Base-by-base conservation (phyloP, 2,329 filamentous ascomycete genomes). In the Exophiala alcalophila region DNA sequence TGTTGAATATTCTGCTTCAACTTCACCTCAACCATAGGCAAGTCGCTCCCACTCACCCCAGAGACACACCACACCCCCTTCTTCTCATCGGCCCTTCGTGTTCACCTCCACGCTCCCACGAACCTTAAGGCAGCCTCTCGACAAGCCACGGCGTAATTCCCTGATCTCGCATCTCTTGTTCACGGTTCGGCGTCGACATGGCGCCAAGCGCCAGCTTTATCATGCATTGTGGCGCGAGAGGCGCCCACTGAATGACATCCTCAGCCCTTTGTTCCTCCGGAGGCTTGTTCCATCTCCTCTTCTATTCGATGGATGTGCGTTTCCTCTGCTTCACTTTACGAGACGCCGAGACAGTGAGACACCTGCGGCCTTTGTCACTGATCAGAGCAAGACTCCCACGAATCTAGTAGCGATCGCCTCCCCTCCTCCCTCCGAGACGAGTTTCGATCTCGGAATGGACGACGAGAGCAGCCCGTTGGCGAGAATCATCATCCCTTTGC, bases 241-340 rank as follows among this genome's bases (percentile, higher is more conserved):
- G 40, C 31, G 40, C 44, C 46, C 40, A 44, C 33, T 41, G 25
- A 37, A 18, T 16, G n/a, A 23, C 26, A 35, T 21, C 7, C 14
- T 33, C 23, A 28, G 25, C 26, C 27, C 25, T 35, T 19, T 35
- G 9, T 29, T 12, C 12, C 11, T 31, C 25, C 19, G 40, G 32
- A 25, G 15, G 19, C 24, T 30, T 28, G 24, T 25, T 47, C 18
- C 40, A n/a, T n/a, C n/a, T n/a, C n/a, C n/a, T n/a, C n/a, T n/a
- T n/a, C n/a, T n/a, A n/a, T n/a, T n/a, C n/a, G 28, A 40, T 18
- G 5, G 4, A 28, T 10, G 37, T 24, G 32, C 30, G 25, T 27
- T 28, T 26, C 37, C 10, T 24, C 26, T 26, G 16, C 12, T 5
- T 23, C 10, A 14, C 11, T 36, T 29, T 18, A 30, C 31, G n/a